Evolutionary conservation across 2,329 filamentous ascomycete genomes (phyloP), one percentile per base, ranked within the genome.

Genomic region (Hypoxylon sp.): DNA sequence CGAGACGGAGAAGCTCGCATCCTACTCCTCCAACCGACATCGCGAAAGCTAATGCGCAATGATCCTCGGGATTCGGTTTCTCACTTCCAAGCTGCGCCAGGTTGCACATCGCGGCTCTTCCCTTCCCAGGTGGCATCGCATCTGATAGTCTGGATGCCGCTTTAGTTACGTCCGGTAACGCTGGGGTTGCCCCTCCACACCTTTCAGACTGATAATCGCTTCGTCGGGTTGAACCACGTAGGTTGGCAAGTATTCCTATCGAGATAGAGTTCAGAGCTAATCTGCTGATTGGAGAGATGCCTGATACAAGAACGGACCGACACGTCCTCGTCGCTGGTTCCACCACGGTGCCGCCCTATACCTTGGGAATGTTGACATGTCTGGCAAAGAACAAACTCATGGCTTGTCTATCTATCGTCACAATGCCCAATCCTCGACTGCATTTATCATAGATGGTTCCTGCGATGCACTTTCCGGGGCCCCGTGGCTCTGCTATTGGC

Each of bases 101-200:
- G 59, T 66, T 64, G 61, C 62, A 57, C 61, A 64, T 70, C 64
- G 69, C 71, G 69, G 67, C 67, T 72, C 67, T 71, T 62, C 55
- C 60, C 58, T 68, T 57, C 60, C 42, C 64, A 65, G 64, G 69
- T 73, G 67, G 57, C 64, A 70, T 72, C 67, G 62, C 70, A 70
- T 69, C 64, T 56, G 54, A 62, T 68, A 69, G 69, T 63, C 35
- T 71, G 75, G 71, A 74, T 75, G 75, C 74, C 72, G 75, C 75
- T 76, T 76, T 75, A 70, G 66, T 57, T 59, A 65, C 48, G 67
- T 67, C 73, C 71, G 73, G 71, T 75, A 74, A 74, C 74, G 72
- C 74, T 77, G 61, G 56, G 65, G 57, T 62, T 51, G 72, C 73
- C 72, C 74, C 75, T 76, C 74, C 74, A 75, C 74, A 75, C 74